These are phyloP conservation scores for Mycena floridula DNA, from an alignment of 768 basidiomycete species.

Conservation along the genomic window DNA sequence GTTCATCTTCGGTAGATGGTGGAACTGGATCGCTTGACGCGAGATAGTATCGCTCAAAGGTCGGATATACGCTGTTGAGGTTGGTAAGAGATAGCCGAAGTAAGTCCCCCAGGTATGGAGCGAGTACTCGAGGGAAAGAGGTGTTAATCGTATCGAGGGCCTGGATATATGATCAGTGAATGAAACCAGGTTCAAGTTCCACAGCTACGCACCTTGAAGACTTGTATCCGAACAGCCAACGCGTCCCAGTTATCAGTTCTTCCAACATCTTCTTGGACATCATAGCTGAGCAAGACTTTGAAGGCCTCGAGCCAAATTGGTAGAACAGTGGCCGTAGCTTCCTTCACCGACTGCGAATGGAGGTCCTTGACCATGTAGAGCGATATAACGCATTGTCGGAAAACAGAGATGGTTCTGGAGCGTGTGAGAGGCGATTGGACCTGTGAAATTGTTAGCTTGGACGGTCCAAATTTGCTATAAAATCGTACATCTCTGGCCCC, in stretches of 20 bases:
- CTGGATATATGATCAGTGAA: conserved; percentile 30
- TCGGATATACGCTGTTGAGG: conserved; percentile 50
- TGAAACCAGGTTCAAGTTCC: neutral
- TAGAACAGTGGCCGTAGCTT: conserved; percentile 73
- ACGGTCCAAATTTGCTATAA: neutral
- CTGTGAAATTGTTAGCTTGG: conserved; percentile 22
- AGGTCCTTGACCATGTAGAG: conserved; percentile 95
- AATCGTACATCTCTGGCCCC: conserved; percentile 62
- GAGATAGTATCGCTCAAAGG: conserved; percentile 59
- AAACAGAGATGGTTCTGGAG: conserved; percentile 80
- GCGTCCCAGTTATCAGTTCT: conserved; percentile 71
- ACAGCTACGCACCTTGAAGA: conserved; percentile 70
- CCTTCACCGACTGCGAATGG: conserved; percentile 80
- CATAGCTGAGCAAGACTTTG: conserved; percentile 61
- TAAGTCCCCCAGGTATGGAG: conserved; percentile 56
- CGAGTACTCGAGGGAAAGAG: conserved; percentile 73
- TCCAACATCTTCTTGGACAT: conserved; percentile 57
- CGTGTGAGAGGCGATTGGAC: conserved; percentile 77
- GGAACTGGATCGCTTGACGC: conserved; percentile 49
- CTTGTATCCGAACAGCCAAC: conserved; percentile 70
- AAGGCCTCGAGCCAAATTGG: conserved; percentile 93
- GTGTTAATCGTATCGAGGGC: conserved; percentile 75
- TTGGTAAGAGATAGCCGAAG: conserved; percentile 53
- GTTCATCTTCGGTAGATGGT: conserved; percentile 67
- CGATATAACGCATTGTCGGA: conserved; percentile 83